Evolutionary conservation across 2,329 filamentous ascomycete species (phyloP).

Genomic region (Colletotrichum sp.): DNA sequence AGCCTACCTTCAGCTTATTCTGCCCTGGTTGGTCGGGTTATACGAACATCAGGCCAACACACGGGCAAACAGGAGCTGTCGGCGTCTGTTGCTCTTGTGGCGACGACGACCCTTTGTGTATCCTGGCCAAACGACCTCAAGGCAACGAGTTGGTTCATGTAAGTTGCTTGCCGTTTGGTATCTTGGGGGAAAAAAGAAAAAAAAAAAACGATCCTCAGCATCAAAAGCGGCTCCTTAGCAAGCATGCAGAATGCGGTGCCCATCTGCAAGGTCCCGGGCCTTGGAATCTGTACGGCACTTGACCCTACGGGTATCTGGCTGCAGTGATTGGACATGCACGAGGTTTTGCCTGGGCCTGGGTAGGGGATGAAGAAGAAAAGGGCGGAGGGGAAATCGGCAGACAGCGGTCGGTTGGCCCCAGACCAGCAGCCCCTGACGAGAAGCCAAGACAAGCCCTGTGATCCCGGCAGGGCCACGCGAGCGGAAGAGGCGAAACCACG

Average conservation of each 20-base stretch:
- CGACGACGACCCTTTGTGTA: neutral
- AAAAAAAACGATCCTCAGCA: neutral
- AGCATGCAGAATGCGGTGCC: neutral
- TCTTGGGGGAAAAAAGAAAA: neutral
- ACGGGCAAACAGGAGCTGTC: neutral
- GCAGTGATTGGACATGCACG: neutral
- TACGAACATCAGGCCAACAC: neutral
- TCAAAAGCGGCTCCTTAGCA: neutral
- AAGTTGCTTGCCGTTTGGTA: neutral
- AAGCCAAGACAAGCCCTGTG: constrained; percentile 1
- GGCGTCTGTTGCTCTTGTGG: neutral
- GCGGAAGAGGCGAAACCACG: neutral
- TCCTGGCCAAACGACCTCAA: neutral
- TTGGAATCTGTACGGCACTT: neutral
- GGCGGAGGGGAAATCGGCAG: neutral
- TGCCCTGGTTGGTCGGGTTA: neutral
- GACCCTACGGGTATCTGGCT: neutral
- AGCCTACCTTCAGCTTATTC: neutral
- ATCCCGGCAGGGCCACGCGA: constrained; percentile 12
- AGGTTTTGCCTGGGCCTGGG: neutral
- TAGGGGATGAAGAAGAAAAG: neutral
- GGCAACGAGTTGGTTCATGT: neutral
- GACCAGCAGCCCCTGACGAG: neutral
- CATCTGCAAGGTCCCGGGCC: neutral
- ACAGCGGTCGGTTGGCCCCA: neutral